A percentile compares a stretch with the other conserved stretches of the same genome.
Conservation (phyloP, 2,329 filamentous ascomycete genomes). For the Neopestalotiopsis rosae region DNA sequence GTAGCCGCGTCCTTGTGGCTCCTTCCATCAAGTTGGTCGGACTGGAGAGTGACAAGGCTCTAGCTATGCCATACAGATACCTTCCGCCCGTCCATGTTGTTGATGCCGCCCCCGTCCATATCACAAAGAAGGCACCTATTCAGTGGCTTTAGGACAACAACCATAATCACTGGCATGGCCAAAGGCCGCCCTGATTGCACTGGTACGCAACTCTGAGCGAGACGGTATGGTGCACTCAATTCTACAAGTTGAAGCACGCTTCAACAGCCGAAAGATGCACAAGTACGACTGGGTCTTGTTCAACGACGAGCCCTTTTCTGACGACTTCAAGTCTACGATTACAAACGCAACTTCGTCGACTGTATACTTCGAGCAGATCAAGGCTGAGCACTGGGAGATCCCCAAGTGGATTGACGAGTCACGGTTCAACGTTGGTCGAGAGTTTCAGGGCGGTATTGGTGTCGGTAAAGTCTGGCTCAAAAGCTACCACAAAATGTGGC, state of each 20-base stretch:
- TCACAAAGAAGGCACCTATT: conserved; percentile 14
- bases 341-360: conserved; percentile 72
- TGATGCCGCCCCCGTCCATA: not conserved
- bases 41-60: not conserved
- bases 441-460: conserved; percentile 65
- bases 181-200: conserved; percentile 59
- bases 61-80: not conserved
- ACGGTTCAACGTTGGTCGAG: conserved; percentile 66
- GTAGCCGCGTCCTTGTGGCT: not conserved
- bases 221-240: conserved; percentile 72
- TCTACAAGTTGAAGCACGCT: conserved; percentile 74
- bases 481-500: conserved; percentile 78
- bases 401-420: conserved; percentile 75
- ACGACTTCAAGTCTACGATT: conserved; percentile 75
- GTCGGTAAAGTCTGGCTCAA: conserved; percentile 71
- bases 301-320: conserved; percentile 79
- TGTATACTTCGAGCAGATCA: conserved; percentile 75
- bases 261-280: conserved; percentile 74
- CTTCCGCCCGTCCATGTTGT: not conserved
- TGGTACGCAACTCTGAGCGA: conserved; percentile 76
- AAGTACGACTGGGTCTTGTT: conserved; percentile 91
- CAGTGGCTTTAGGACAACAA: conserved; percentile 36
- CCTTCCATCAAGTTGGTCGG: not conserved
- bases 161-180: conserved; percentile 29
- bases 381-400: conserved; percentile 77